A percentile compares a stretch with the other conserved stretches of the same genome.
phyloP scores from a whole-genome alignment of 1,139 yeast species.

The Geotrichum carabidarum region DNA sequence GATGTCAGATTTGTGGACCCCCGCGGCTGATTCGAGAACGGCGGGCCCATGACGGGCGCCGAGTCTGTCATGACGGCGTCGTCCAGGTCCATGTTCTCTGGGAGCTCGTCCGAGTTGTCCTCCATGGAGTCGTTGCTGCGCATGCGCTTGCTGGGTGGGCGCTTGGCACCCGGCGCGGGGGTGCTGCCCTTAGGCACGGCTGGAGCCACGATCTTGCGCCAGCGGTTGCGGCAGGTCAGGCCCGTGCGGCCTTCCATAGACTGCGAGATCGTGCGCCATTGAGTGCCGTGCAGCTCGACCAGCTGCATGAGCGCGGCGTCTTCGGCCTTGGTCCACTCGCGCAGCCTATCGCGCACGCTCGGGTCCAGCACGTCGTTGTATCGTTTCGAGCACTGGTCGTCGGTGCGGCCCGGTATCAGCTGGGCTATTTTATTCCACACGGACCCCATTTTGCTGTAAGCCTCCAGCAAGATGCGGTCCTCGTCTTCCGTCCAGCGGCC shows the following conservation, averaged over 20 bases:
- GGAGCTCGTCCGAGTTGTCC: not conserved
- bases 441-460: constrained; percentile 66
- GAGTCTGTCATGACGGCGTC: constrained; percentile 15
- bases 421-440: constrained; percentile 81
- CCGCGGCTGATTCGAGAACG: not conserved
- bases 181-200: constrained; percentile 44
- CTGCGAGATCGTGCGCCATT: constrained; percentile 78
- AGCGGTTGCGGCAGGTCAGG: constrained; percentile 82
- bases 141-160: constrained; percentile 16
- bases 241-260: constrained; percentile 79
- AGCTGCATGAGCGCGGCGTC: constrained; percentile 61
- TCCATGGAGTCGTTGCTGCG: constrained; percentile 21
- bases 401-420: constrained; percentile 78
- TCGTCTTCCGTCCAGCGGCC: constrained; percentile 91
- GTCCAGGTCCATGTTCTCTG: not conserved
- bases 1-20: not conserved
- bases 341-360: constrained; percentile 64
- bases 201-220: constrained; percentile 80
- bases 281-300: constrained; percentile 74
- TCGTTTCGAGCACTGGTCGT: constrained; percentile 91
- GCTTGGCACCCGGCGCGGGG: constrained; percentile 15
- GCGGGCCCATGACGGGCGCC: constrained; percentile 1
- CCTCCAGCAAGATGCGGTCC: constrained; percentile 59
- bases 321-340: constrained; percentile 77
- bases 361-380: constrained; percentile 89